A percentile compares a stretch with the other conserved stretches of the same genome.
phyloP scores from a whole-genome alignment of 2,329 filamentous ascomycete genomes.

The Phaeosphaeriaceae sp. region DNA sequence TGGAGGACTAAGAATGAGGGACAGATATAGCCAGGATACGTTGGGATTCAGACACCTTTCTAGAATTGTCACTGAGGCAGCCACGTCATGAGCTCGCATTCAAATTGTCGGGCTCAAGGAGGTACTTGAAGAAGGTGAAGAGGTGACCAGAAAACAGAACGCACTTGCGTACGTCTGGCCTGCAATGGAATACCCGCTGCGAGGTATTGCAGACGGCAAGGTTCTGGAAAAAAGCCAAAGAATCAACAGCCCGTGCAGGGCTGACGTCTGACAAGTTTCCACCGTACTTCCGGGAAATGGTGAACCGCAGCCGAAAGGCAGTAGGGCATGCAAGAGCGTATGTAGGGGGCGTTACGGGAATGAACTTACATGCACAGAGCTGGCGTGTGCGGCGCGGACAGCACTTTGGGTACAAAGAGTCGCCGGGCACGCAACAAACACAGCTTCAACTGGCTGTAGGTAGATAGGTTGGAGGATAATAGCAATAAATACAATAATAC shows the following conservation, averaged over 20 bases:
- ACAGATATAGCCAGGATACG: conserved; percentile 35
- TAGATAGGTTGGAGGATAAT: conserved; percentile 35
- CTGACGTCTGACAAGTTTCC: conserved; percentile 44
- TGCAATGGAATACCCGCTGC: conserved; percentile 40
- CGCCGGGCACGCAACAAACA: conserved; percentile 32
- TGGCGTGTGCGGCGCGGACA: conserved; percentile 39
- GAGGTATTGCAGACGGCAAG: conserved; percentile 44
- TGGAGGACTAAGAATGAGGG: conserved; percentile 39
- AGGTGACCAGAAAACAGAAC: conserved; percentile 36
- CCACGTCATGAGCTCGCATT: conserved; percentile 39
- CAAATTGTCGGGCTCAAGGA: conserved; percentile 41
- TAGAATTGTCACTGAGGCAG: conserved; percentile 37
- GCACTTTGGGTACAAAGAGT: conserved; percentile 29
- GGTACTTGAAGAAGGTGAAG: conserved; percentile 32
- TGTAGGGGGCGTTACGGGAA: conserved; percentile 24
- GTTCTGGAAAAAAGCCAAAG: conserved; percentile 43
- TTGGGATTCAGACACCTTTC: conserved; percentile 34
- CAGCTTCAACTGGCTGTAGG: conserved; percentile 25
- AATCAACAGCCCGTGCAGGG: conserved; percentile 48
- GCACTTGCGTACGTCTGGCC: conserved; percentile 43
- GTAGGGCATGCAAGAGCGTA: conserved; percentile 33
- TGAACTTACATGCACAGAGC: conserved; percentile 39
- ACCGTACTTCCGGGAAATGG: conserved; percentile 41
- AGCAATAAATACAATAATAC: conserved; percentile 43
- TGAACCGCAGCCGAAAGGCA: conserved; percentile 43